Evolutionary conservation across 2,329 filamentous ascomycete genomes (phyloP).

Genomic region (Cytospora schulzeri): DNA sequence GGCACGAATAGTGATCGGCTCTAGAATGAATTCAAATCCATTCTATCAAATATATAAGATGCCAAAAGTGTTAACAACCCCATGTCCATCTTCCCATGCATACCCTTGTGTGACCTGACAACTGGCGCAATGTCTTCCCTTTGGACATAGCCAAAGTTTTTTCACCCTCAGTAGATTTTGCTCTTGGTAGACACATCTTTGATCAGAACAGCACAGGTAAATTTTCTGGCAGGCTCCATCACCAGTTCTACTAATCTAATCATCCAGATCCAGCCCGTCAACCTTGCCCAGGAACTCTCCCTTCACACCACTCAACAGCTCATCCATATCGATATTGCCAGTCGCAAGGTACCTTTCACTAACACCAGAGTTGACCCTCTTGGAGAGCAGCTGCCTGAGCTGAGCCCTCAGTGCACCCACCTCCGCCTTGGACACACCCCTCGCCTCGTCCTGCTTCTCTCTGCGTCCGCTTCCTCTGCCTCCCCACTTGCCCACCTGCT

Average conservation of each 20-base stretch:
- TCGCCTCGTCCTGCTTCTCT: constrained; percentile 72
- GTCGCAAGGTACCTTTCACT: constrained; percentile 83
- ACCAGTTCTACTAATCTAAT: constrained; percentile 12
- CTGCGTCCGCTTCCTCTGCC: constrained; percentile 74
- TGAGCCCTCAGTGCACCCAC: constrained; percentile 70
- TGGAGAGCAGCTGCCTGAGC: constrained; percentile 68
- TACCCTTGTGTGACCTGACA: too few relatives aligned
- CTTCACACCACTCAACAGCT: constrained; percentile 64
- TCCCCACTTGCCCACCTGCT: constrained; percentile 60
- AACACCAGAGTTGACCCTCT: constrained; percentile 82
- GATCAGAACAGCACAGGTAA: neutral
- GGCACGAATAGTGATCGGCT: neutral
- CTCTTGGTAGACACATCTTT: neutral
- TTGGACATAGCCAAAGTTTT: too few relatives aligned
- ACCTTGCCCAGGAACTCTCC: constrained; percentile 66
- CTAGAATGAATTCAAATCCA: too few relatives aligned
- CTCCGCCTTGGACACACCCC: constrained; percentile 71
- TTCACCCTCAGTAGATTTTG: too few relatives aligned
- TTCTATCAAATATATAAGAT: too few relatives aligned
- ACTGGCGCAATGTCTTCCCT: too few relatives aligned
- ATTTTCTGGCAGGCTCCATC: neutral
- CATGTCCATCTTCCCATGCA: too few relatives aligned
- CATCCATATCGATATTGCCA: constrained; percentile 80
- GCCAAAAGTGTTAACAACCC: too few relatives aligned
- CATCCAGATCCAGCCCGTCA: constrained; percentile 44